Evolutionary conservation across 148 eudicot genomes (phyloP).

Genomic region (Mesembryanthemum crystallinum): DNA sequence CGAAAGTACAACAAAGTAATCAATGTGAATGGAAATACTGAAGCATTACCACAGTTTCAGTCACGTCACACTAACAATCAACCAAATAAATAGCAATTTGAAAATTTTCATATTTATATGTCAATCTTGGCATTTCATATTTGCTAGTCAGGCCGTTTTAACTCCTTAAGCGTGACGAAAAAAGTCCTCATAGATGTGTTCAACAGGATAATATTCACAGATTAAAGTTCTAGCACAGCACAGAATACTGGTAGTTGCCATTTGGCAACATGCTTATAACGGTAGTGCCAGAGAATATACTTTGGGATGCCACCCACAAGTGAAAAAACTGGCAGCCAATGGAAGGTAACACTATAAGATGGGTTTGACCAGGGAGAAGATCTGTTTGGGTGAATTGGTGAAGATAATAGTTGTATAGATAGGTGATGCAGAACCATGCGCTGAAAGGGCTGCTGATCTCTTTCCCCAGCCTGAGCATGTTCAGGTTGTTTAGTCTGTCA

Average conservation of each 20-base stretch:
- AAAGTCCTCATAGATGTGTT: background rate
- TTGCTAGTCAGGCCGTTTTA: background rate
- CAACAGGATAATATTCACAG: background rate
- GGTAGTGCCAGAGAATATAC: too few species aligned
- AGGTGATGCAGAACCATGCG: too few species aligned
- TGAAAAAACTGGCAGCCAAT: too few species aligned
- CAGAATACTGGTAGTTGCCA: background rate
- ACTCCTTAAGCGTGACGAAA: background rate
- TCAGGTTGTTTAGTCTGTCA: too few species aligned
- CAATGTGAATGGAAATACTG: background rate
- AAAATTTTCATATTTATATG: background rate
- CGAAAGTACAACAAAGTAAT: slow-evolving; percentile 1
- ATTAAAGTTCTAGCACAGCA: background rate
- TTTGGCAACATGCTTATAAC: slow-evolving; percentile 1
- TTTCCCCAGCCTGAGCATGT: too few species aligned
- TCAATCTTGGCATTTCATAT: background rate
- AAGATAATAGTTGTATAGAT: too few species aligned
- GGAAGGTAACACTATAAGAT: too few species aligned
- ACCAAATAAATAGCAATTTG: background rate
- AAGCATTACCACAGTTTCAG: background rate
- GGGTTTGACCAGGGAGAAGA: too few species aligned
- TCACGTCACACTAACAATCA: background rate
- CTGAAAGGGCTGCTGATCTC: too few species aligned
- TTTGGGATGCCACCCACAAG: too few species aligned
- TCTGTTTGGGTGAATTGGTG: too few species aligned